A percentile compares a stretch with the other conserved stretches of the same genome.
Conservation (phyloP, 106 monocot genomes). For the Agapanthus africanus region DNA sequence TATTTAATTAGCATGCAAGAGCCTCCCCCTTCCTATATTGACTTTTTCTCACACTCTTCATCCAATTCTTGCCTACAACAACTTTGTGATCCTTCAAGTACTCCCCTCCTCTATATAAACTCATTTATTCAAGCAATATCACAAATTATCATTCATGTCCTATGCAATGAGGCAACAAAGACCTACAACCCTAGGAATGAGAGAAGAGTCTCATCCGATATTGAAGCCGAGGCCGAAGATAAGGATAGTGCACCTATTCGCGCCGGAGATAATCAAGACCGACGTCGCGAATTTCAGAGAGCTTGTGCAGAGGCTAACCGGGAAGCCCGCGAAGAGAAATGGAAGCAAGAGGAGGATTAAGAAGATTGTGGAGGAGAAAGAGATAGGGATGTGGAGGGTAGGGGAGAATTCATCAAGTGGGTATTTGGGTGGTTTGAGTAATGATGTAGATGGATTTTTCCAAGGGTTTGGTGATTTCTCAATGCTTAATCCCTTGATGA, state of each 20-base stretch:
- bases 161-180: neutral
- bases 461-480: conserved; percentile 4
- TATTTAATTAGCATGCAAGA: neutral
- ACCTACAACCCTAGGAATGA: neutral
- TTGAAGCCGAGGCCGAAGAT: conserved; percentile 35
- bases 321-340: conserved; percentile 15
- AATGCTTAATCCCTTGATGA: neutral
- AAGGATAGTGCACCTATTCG: conserved; percentile 36
- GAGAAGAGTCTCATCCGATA: conserved; percentile 1
- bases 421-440: neutral
- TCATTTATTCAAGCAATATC: too few species aligned
- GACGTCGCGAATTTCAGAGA: conserved; percentile 42
- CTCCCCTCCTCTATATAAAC: neutral
- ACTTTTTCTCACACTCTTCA: conserved; percentile 7
- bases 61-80: conserved; percentile 8
- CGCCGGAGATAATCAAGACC: conserved; percentile 60
- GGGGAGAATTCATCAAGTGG: neutral
- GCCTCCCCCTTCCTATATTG: neutral
- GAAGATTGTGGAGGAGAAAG: neutral
- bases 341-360: neutral
- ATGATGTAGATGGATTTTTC: neutral
- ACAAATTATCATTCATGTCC: neutral
- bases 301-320: conserved; percentile 51
- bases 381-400: neutral
- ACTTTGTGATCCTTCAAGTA: neutral